Evolutionary conservation across 2,329 filamentous ascomycete species (phyloP).

Genomic region (Nemania bipapillata): DNA sequence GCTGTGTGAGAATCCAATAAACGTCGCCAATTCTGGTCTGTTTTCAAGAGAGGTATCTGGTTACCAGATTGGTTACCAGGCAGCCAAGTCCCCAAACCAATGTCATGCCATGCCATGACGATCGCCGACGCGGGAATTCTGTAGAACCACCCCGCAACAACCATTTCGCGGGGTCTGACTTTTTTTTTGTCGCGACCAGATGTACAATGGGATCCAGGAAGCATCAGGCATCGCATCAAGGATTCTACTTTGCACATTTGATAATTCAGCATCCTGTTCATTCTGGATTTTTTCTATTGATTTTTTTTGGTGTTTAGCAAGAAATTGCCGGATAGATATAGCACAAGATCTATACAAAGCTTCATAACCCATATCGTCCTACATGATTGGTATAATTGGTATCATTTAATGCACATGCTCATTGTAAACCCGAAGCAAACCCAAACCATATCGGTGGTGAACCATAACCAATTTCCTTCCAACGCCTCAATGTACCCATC

Average conservation of each 20-base stretch:
- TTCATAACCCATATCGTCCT: slow-evolving; percentile 14
- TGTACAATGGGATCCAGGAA: neutral
- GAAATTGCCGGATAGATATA: slow-evolving; percentile 10
- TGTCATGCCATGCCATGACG: slow-evolving; percentile 13
- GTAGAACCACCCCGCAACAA: slow-evolving; percentile 31
- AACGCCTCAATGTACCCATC: slow-evolving; percentile 9
- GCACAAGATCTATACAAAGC: slow-evolving; percentile 31
- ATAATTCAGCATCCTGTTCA: neutral
- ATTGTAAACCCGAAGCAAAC: slow-evolving; percentile 23
- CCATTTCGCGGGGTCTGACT: slow-evolving; percentile 29
- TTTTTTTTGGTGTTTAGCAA: slow-evolving; percentile 3
- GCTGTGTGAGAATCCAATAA: slow-evolving; percentile 33
- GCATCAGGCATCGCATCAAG: slow-evolving; percentile 4
- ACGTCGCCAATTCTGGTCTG: slow-evolving; percentile 26
- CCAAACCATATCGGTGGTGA: slow-evolving; percentile 17
- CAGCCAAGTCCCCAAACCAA: slow-evolving; percentile 16
- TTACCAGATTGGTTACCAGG: slow-evolving; percentile 16
- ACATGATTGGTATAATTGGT: slow-evolving; percentile 37
- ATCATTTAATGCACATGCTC: slow-evolving; percentile 37
- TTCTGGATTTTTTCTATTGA: slow-evolving; percentile 22
- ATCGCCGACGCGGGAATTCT: slow-evolving; percentile 21
- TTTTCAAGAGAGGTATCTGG: neutral
- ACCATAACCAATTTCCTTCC: slow-evolving; percentile 20
- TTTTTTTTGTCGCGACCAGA: slow-evolving; percentile 8
- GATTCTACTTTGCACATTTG: neutral